These are phyloP conservation scores for Fusarium torreyae DNA, from an alignment of 2,329 filamentous ascomycete genomes.

Conservation along the genomic window DNA sequence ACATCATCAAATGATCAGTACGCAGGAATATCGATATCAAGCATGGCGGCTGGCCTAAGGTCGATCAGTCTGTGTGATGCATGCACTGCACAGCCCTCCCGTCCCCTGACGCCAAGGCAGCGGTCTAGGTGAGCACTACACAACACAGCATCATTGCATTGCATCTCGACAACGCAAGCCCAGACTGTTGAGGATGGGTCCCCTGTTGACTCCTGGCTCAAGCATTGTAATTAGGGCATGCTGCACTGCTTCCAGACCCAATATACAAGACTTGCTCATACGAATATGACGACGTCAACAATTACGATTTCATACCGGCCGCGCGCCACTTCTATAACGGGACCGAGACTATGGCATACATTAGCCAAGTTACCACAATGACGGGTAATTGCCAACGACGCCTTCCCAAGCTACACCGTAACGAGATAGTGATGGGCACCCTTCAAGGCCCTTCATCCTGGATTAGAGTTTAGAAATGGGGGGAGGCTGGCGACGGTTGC, in stretches of 20 bases:
- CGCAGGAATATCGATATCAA: slow-evolving; percentile 7
- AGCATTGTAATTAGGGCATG: slow-evolving; percentile 12
- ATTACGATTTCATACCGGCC: slow-evolving; percentile 1
- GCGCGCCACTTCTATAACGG: slow-evolving; percentile 24
- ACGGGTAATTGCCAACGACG: slow-evolving; percentile 27
- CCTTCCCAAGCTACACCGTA: slow-evolving; percentile 18
- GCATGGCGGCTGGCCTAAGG: slow-evolving; percentile 26
- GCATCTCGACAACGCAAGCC: slow-evolving; percentile 6
- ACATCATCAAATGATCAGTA: slow-evolving; percentile 29
- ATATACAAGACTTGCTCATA: slow-evolving; percentile 11
- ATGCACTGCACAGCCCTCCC: slow-evolving; percentile 40
- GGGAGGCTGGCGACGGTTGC: slow-evolving; percentile 36
- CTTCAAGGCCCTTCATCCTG: slow-evolving; percentile 14
- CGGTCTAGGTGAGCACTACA: slow-evolving; percentile 16
- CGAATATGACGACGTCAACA: slow-evolving; percentile 8
- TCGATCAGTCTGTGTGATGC: slow-evolving; percentile 33
- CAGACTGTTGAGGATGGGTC: slow-evolving; percentile 26
- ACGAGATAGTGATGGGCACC: slow-evolving; percentile 30
- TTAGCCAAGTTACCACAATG: slow-evolving; percentile 20
- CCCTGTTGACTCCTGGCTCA: slow-evolving; percentile 7
- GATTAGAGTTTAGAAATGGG: slow-evolving; percentile 42
- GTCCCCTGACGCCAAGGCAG: slow-evolving; percentile 36
- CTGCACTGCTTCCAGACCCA: not conserved
- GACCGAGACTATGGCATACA: not conserved
- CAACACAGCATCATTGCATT: slow-evolving; percentile 9